A percentile compares a stretch with the other conserved stretches of the same genome.
phyloP scores from a whole-genome alignment of 345 rosid genomes.

The Eutrema heterophyllum region DNA sequence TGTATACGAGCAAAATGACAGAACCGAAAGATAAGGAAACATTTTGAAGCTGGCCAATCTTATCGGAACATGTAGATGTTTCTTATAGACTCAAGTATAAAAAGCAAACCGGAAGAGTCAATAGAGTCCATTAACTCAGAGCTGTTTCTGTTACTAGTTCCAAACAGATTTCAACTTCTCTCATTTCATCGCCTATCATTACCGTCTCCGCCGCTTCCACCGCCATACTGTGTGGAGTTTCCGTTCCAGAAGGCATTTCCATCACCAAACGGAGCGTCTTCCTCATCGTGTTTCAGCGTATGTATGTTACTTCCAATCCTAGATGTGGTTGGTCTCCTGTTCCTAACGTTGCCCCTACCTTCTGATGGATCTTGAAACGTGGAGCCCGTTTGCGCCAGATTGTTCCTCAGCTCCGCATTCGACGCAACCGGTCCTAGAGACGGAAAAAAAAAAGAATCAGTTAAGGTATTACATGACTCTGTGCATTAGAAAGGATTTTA shows the following conservation, averaged over 20 bases:
- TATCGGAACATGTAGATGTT: neutral
- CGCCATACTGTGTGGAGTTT: constrained; percentile 80
- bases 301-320: constrained; percentile 68
- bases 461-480: constrained; percentile 2
- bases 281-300: constrained; percentile 63
- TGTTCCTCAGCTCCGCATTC: constrained; percentile 37
- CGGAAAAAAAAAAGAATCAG: neutral
- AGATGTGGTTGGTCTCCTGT: constrained; percentile 45
- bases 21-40: neutral
- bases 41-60: neutral
- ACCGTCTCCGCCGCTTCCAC: constrained; percentile 34
- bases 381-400: constrained; percentile 28
- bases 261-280: constrained; percentile 51
- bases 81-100: neutral
- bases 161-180: neutral
- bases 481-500: neutral
- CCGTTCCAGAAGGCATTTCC: constrained; percentile 89
- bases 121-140: neutral
- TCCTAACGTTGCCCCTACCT: constrained; percentile 35
- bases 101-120: neutral
- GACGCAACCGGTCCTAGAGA: constrained; percentile 40
- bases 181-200: constrained; percentile 24
- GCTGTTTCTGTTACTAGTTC: neutral
- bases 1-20: no score
- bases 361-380: constrained; percentile 28